phyloP scores from a whole-genome alignment of 257 asterid genomes.

The Echium plantagineum region DNA sequence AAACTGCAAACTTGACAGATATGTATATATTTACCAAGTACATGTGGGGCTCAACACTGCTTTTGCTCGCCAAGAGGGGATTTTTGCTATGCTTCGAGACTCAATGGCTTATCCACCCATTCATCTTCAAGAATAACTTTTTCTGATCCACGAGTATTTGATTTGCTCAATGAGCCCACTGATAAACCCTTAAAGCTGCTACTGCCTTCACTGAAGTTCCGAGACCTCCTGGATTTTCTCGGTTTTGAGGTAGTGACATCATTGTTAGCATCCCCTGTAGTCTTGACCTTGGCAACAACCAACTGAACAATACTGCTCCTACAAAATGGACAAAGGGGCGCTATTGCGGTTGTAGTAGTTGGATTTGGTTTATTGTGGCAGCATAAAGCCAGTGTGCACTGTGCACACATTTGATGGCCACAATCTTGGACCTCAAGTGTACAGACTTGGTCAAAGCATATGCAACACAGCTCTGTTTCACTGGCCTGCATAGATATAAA shows the following conservation, averaged over 20 bases:
- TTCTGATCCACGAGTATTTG: constrained; percentile 63
- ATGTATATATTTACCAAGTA: constrained; percentile 13
- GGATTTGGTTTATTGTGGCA: constrained; percentile 93
- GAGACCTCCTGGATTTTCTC: constrained; percentile 53
- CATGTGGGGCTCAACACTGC: constrained; percentile 6
- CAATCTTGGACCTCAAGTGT: constrained; percentile 82
- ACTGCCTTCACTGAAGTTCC: constrained; percentile 73
- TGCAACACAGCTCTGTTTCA: constrained; percentile 76
- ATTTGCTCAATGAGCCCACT: constrained; percentile 62
- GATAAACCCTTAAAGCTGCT: constrained; percentile 86
- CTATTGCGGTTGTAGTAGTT: constrained; percentile 26
- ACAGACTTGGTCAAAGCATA: constrained; percentile 90
- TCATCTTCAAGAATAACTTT: constrained; percentile 45
- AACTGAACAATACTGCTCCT: constrained; percentile 66
- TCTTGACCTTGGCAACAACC: constrained; percentile 45
- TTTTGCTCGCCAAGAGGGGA: constrained; percentile 13
- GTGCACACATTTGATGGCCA: constrained; percentile 94
- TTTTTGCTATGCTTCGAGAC: constrained; percentile 25
- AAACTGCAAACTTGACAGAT: constrained; percentile 19
- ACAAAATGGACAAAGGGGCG: constrained; percentile 88
- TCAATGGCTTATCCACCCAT: constrained; percentile 51
- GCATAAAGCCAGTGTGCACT: constrained; percentile 79
- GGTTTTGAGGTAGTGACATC: constrained; percentile 42
- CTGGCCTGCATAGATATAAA: constrained; percentile 36
- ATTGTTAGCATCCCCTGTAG: constrained; percentile 27